Evolutionary conservation across 768 basidiomycete genomes (phyloP), one percentile per base, ranked within the genome.

Genomic region (Tricholoma hemisulphureum): DNA sequence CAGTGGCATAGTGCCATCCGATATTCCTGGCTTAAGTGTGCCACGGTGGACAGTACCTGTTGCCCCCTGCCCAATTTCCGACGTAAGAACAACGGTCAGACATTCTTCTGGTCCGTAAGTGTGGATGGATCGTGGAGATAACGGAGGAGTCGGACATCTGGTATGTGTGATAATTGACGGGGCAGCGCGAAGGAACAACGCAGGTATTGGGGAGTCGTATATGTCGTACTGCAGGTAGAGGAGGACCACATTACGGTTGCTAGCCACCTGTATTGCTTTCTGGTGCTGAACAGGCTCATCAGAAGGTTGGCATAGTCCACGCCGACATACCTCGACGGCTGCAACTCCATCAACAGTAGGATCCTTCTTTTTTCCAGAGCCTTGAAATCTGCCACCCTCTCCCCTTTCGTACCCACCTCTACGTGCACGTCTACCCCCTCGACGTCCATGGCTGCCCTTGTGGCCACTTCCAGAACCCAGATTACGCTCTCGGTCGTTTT

Each of bases 51-150:
- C 63, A 18, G 50, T 39, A 32, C 63, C 63, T 48, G 60, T 63
- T 50, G 60, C 60, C 20, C 63, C 63, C 34, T 32, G 61, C 37
- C 60, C 63, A 51, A 64, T 64, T 59, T 64, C 63, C 4, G 61
- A 64, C 6, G 53, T 64, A 21, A 64, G 46, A 9, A 61, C 39
- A 50, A 61, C 43, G 53, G 48, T 56, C 32, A 64, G 55, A 61
- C 55, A 64, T 35, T 64, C 61, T 32, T 62, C 51, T 34, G 23
- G 54, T 56, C 31, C 34, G 23, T 50, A 61, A 52, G 54, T 45
- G 37, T n/a, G 45, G 55, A 58, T 57, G 35, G 45, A 18, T 62
- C 55, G 60, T 49, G 43, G 57, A 20, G 62, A 59, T 56, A 51
- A 57, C 20, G 55, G 41, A 45, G 45, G 32, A 46, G 37, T 59